These are phyloP conservation scores for Ascochyta koolunga DNA, from an alignment of 2,329 filamentous ascomycete genomes.

Conservation along the genomic window DNA sequence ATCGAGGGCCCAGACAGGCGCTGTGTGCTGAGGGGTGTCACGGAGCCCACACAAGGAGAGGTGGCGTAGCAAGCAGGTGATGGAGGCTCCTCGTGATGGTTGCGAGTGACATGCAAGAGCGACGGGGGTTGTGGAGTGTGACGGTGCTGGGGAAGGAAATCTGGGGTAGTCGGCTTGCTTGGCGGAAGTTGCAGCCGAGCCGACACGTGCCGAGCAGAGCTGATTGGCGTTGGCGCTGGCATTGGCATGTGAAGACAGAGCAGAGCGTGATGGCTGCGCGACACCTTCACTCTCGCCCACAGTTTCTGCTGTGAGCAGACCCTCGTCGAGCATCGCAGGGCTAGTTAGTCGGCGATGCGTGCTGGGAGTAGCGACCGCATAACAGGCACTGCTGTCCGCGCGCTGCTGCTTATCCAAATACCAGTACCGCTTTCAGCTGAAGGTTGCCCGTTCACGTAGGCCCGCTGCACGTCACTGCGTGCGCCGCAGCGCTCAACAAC, in stretches of 20 bases:
- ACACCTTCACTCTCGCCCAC: slow-evolving; percentile 1
- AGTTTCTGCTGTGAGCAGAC: background rate
- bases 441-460: slow-evolving; percentile 1
- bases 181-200: slow-evolving; percentile 6
- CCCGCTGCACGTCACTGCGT: slow-evolving; percentile 21
- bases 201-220: slow-evolving; percentile 11
- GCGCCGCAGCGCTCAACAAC: slow-evolving; percentile 19
- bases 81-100: background rate
- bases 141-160: slow-evolving; percentile 1
- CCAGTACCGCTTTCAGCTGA: background rate
- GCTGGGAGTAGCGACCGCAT: slow-evolving; percentile 22
- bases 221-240: background rate
- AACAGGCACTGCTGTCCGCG: slow-evolving; percentile 13
- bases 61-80: background rate
- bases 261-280: background rate
- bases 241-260: slow-evolving; percentile 9
- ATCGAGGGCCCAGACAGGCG: too few relatives aligned
- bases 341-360: slow-evolving; percentile 10
- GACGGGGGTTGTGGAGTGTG: slow-evolving; percentile 5
- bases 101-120: slow-evolving; percentile 13
- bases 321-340: slow-evolving; percentile 5
- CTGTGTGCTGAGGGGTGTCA: background rate
- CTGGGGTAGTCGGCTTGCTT: slow-evolving; percentile 3
- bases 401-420: background rate
- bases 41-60: background rate